These are phyloP conservation scores for Claviceps pusilla DNA, from an alignment of 2,329 filamentous ascomycete genomes.

Conservation along the genomic window DNA sequence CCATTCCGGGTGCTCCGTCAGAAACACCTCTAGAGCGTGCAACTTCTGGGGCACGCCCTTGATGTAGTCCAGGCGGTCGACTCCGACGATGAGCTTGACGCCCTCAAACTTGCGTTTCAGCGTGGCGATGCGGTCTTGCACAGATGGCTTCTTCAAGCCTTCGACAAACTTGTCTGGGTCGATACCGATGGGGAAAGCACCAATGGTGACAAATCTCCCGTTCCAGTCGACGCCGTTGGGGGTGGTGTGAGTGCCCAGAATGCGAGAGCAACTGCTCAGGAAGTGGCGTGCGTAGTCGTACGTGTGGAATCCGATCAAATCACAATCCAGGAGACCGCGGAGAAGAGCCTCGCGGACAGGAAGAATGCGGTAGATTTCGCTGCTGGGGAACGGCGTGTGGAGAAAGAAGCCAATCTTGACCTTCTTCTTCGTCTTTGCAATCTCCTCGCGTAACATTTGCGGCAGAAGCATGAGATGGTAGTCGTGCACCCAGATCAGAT, in stretches of 20 bases:
- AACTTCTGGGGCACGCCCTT: conserved; percentile 97
- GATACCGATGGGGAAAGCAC: conserved; percentile 94
- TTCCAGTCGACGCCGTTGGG: conserved; percentile 89
- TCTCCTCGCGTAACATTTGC: conserved; percentile 83
- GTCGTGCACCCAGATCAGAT: conserved; percentile 96
- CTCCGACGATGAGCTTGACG: conserved; percentile 90
- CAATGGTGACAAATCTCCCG: conserved; percentile 76
- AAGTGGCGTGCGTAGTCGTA: conserved; percentile 99
- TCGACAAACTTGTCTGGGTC: conserved; percentile 94
- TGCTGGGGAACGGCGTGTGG: conserved; percentile 92
- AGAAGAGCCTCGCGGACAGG: conserved; percentile 84
- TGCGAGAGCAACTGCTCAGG: conserved; percentile 87
- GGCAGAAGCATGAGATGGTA: conserved; percentile 97
- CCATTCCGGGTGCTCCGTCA: conserved; percentile 95
- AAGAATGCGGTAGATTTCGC: conserved; percentile 90
- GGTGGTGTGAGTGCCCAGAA: conserved; percentile 65
- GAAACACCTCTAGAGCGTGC: conserved; percentile 88
- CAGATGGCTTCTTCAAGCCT: conserved; percentile 68
- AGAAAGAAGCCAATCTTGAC: conserved; percentile 98
- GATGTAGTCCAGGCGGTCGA: conserved; percentile 95
- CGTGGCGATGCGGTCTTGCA: conserved; percentile 73
- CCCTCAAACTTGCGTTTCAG: conserved; percentile 86
- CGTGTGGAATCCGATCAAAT: conserved; percentile 93
- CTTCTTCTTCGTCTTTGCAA: conserved; percentile 67
- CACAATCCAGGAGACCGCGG: conserved; percentile 77